Evolutionary conservation across 805 yeast genomes (phyloP).

Genomic region (Priceomyces fermenticarens): DNA sequence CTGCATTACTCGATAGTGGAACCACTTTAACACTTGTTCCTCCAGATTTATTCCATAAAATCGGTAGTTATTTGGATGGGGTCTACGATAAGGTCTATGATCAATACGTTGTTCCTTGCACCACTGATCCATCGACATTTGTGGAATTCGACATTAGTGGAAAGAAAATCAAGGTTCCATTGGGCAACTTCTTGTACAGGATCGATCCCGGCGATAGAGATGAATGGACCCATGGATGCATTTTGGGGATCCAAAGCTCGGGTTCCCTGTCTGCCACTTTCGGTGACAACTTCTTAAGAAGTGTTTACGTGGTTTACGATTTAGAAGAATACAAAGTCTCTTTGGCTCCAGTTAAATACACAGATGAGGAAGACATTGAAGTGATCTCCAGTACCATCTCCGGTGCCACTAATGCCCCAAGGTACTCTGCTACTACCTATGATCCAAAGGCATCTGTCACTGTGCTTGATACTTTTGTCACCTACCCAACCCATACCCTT

Average conservation of each 20-base stretch:
- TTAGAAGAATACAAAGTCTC: slow-evolving; percentile 56
- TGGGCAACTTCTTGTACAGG: slow-evolving; percentile 20
- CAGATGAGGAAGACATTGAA: slow-evolving; percentile 41
- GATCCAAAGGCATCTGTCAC: not conserved
- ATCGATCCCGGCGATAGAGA: not conserved
- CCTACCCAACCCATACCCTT: slow-evolving; percentile 9
- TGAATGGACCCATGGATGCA: slow-evolving; percentile 12
- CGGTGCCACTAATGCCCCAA: slow-evolving; percentile 47
- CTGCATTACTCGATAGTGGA: slow-evolving; percentile 35
- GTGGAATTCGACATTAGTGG: slow-evolving; percentile 59
- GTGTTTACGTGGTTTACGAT: slow-evolving; percentile 67
- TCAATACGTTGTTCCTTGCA: slow-evolving; percentile 48
- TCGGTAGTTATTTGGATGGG: slow-evolving; percentile 41
- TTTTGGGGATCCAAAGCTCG: slow-evolving; percentile 22
- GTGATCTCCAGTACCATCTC: slow-evolving; percentile 47
- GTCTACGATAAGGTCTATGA: slow-evolving; percentile 37
- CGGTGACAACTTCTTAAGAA: slow-evolving; percentile 65
- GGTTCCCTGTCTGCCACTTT: slow-evolving; percentile 35
- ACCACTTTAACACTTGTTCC: slow-evolving; percentile 46
- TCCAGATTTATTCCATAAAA: slow-evolving; percentile 20
- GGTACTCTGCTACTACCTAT: slow-evolving; percentile 37
- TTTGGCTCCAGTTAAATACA: slow-evolving; percentile 37
- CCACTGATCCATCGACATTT: slow-evolving; percentile 13
- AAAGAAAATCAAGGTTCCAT: slow-evolving; percentile 50
- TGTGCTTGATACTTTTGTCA: slow-evolving; percentile 13